Conservation (phyloP, 2,329 filamentous ascomycete species). For the Shiraia bambusicola region DNA sequence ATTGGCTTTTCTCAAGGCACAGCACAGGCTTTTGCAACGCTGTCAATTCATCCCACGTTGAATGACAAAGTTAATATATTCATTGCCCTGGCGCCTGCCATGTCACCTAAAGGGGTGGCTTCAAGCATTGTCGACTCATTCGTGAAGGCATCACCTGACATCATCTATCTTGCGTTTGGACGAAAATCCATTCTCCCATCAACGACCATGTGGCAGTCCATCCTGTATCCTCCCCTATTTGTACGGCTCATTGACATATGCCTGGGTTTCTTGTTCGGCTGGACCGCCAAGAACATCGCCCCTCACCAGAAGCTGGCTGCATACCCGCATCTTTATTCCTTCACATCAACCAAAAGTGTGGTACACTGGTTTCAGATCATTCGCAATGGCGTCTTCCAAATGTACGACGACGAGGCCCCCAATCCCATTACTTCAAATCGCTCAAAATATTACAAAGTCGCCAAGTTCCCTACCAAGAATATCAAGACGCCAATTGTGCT, state of each 20-base stretch:
- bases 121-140: conserved; percentile 91
- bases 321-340: conserved; percentile 94
- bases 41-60: conserved; percentile 87
- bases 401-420: conserved; percentile 95
- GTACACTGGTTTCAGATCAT: conserved; percentile 99
- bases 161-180: conserved; percentile 90
- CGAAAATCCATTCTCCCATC: conserved; percentile 87
- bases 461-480: conserved; percentile 93
- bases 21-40: conserved; percentile 89
- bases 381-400: conserved; percentile 91
- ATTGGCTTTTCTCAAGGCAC: conserved; percentile 97
- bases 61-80: conserved; percentile 96
- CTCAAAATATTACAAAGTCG: conserved; percentile 90
- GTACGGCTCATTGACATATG: conserved; percentile 82
- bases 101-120: conserved; percentile 88
- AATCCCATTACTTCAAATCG: conserved; percentile 69
- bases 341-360: conserved; percentile 93
- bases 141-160: conserved; percentile 88
- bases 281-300: conserved; percentile 82
- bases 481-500: conserved; percentile 95
- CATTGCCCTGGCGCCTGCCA: conserved; percentile 91
- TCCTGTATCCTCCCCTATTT: conserved; percentile 93
- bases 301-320: conserved; percentile 88
- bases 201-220: conserved; percentile 94
- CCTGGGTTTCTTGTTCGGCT: conserved; percentile 83